Conservation (phyloP, 495 filamentous ascomycete genomes). For the Aspergillus avenaceus region DNA sequence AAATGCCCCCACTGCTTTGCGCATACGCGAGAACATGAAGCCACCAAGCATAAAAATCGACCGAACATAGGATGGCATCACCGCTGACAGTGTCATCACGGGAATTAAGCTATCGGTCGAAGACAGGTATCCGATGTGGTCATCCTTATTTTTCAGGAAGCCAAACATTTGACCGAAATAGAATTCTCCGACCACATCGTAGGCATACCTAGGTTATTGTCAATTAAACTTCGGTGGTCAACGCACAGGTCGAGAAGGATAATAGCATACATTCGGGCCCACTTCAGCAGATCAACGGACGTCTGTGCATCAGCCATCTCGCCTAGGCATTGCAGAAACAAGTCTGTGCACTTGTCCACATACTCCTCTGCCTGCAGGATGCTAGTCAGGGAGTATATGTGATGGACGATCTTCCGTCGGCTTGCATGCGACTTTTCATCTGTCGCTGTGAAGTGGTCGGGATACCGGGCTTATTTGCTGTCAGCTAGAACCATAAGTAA, state of each 20-base stretch:
- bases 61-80: conserved; percentile 20
- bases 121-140: conserved; percentile 15
- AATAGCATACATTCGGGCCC: conserved; percentile 17
- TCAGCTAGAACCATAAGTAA: neutral
- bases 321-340: conserved; percentile 19
- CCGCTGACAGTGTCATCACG: conserved; percentile 19
- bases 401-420: conserved; percentile 26
- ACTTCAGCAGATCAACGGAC: conserved; percentile 19
- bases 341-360: conserved; percentile 21
- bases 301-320: conserved; percentile 16
- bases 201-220: conserved; percentile 23
- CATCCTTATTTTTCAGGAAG: conserved; percentile 19
- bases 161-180: conserved; percentile 33
- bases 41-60: conserved; percentile 14
- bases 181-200: conserved; percentile 33
- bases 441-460: conserved; percentile 12
- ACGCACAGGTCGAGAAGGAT: neutral
- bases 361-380: conserved; percentile 25
- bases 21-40: conserved; percentile 7
- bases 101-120: conserved; percentile 19
- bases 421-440: conserved; percentile 25
- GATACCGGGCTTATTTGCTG: conserved; percentile 8
- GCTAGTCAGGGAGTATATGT: conserved; percentile 25
- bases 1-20: conserved; percentile 13
- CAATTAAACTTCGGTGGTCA: neutral